phyloP scores from a whole-genome alignment of 2,329 filamentous ascomycete species.

The Xylariaceae sp. region DNA sequence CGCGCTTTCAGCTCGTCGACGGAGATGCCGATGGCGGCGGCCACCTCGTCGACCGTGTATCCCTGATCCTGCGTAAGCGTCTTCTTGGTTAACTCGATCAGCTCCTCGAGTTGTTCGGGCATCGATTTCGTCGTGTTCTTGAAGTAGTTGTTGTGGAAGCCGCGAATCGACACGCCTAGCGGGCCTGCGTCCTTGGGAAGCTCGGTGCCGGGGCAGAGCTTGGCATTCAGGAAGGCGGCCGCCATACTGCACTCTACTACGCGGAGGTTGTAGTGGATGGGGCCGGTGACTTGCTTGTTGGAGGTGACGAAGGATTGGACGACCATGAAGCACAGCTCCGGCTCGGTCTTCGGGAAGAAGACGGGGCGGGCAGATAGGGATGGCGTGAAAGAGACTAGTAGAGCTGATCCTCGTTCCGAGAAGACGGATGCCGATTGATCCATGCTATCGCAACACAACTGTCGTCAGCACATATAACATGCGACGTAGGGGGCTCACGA shows the following conservation, averaged over 20 bases:
- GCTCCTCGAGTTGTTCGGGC: slow-evolving; percentile 64
- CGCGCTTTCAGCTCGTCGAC: slow-evolving; percentile 66
- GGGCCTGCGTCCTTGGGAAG: slow-evolving; percentile 77
- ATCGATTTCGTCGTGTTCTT: slow-evolving; percentile 45
- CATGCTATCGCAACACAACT: slow-evolving; percentile 56
- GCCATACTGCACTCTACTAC: slow-evolving; percentile 94
- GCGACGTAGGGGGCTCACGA: background rate
- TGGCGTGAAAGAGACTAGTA: slow-evolving; percentile 87
- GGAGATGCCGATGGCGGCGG: slow-evolving; percentile 61
- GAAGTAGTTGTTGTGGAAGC: slow-evolving; percentile 82
- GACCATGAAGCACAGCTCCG: slow-evolving; percentile 85
- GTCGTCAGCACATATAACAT: slow-evolving; percentile 9
- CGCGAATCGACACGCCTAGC: slow-evolving; percentile 74
- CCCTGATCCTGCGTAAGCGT: slow-evolving; percentile 74
- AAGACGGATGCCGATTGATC: slow-evolving; percentile 96
- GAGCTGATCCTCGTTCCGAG: slow-evolving; percentile 75
- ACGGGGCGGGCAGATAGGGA: slow-evolving; percentile 70
- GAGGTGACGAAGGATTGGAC: slow-evolving; percentile 91
- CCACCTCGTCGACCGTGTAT: slow-evolving; percentile 84
- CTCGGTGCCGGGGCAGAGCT: slow-evolving; percentile 50
- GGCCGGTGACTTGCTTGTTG: slow-evolving; percentile 90
- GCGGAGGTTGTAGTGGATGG: slow-evolving; percentile 91
- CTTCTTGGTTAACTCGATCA: slow-evolving; percentile 64
- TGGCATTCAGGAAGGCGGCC: slow-evolving; percentile 60
- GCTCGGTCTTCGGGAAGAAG: slow-evolving; percentile 72